Evolutionary conservation across 192 early-diverging fungal genomes (phyloP).

Genomic region (Podila verticillata): DNA sequence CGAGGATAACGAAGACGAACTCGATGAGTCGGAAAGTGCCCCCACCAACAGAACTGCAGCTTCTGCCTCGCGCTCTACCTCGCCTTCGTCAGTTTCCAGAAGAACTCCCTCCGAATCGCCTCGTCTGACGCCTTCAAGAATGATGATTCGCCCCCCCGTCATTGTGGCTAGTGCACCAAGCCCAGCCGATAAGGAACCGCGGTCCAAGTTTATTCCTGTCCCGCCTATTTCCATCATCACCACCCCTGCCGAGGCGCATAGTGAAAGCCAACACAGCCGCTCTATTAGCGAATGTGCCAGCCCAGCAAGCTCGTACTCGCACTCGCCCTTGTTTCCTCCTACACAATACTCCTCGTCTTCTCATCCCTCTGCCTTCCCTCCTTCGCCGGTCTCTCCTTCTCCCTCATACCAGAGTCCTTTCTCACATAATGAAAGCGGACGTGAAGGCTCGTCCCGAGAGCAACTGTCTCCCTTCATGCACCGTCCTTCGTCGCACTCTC

Average conservation of each 20-base stretch:
- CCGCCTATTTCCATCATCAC: slow-evolving; percentile 35
- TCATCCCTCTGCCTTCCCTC: slow-evolving; percentile 12
- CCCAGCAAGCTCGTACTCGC: slow-evolving; percentile 18
- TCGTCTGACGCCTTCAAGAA: slow-evolving; percentile 19
- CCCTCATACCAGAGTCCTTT: slow-evolving; percentile 28
- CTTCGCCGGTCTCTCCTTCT: slow-evolving; percentile 30
- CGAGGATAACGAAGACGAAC: slow-evolving; percentile 12
- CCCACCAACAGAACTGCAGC: slow-evolving; percentile 1
- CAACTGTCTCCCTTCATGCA: slow-evolving; percentile 42
- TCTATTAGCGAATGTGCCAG: slow-evolving; percentile 7
- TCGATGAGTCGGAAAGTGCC: slow-evolving; percentile 1
- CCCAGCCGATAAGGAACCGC: slow-evolving; percentile 12
- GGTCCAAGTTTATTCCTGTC: slow-evolving; percentile 10
- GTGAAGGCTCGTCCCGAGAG: background rate
- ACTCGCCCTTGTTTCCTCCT: slow-evolving; percentile 40
- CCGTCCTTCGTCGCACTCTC: slow-evolving; percentile 10
- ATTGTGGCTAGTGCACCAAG: slow-evolving; percentile 36
- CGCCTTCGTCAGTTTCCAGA: background rate
- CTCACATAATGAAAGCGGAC: background rate
- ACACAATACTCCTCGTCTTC: background rate
- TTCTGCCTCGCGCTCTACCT: slow-evolving; percentile 3
- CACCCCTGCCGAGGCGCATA: slow-evolving; percentile 4
- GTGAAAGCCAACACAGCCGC: background rate
- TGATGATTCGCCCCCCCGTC: slow-evolving; percentile 14
- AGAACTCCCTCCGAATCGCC: slow-evolving; percentile 12